phyloP scores from a whole-genome alignment of 768 basidiomycete species.

The Rhodosporidiobolus sp. region DNA sequence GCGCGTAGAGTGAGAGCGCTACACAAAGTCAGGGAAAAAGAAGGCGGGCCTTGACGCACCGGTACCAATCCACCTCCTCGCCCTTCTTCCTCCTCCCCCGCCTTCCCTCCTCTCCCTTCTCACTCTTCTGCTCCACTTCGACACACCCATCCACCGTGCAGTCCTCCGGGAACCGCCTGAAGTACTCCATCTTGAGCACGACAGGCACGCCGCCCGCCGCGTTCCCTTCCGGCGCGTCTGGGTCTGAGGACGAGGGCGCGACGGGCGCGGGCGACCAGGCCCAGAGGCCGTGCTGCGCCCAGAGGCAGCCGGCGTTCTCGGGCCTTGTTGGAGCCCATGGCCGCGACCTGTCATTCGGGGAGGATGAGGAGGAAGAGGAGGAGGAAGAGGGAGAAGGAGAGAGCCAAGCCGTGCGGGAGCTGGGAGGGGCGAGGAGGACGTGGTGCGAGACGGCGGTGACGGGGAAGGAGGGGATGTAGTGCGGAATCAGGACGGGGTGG shows the following conservation, averaged over 20 bases:
- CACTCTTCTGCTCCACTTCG: neutral
- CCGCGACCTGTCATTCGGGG: neutral
- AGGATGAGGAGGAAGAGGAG: neutral
- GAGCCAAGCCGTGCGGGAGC: slow-evolving; percentile 53
- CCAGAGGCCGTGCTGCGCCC: slow-evolving; percentile 95
- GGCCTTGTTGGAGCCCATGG: slow-evolving; percentile 56
- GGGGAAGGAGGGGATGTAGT: slow-evolving; percentile 83
- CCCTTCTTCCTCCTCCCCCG: slow-evolving; percentile 45
- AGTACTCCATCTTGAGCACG: slow-evolving; percentile 79
- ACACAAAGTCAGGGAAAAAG: neutral
- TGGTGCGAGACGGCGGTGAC: slow-evolving; percentile 65
- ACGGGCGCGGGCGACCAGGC: slow-evolving; percentile 56
- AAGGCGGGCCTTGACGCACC: slow-evolving; percentile 36
- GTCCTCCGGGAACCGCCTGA: slow-evolving; percentile 64
- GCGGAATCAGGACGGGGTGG: slow-evolving; percentile 70
- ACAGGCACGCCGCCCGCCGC: slow-evolving; percentile 61
- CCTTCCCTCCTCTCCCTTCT: slow-evolving; percentile 6
- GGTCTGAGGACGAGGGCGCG: too few species aligned
- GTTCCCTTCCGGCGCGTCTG: too few species aligned
- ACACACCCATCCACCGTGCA: neutral
- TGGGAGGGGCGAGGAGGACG: slow-evolving; percentile 60
- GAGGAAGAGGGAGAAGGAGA: neutral
- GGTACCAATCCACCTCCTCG: slow-evolving; percentile 79
- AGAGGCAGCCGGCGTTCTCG: slow-evolving; percentile 63
- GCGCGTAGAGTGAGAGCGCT: too few species aligned